Evolutionary conservation across 2,329 filamentous ascomycete genomes (phyloP), one percentile per base, ranked within the genome.

Genomic region (Microdochium bolleyi): DNA sequence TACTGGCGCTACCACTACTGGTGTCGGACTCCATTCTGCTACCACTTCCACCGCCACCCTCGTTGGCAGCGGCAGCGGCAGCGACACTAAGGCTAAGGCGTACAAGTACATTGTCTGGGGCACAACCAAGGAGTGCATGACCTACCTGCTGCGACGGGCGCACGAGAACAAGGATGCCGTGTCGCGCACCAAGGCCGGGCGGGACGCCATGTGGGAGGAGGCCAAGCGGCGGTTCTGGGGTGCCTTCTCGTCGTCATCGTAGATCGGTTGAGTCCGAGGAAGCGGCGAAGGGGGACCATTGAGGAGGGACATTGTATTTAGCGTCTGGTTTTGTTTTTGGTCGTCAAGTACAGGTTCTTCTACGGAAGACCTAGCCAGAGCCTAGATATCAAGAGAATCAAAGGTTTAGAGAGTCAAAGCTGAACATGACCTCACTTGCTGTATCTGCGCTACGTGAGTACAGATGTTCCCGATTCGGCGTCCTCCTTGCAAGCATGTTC

Each of bases 111-210:
- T 87, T 14, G 82, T 85, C 25, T 87, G 84, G 84, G 84, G 84
- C 9, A 80, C 82, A 13, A 85, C 83, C 1, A 80, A 82, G 53
- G 89, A 96, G 73, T 96, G 92, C 69, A 82, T 95, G 76, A 90
- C 91, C 67, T 95, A 94, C 66, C 73, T 95, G 49, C 71, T 88
- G 71, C 73, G 87, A 41, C 77, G 87, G 19, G 85, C 85, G 22
- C 77, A 90, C 49, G 88, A 92, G 75, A 92, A 92, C 70, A 79
- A 79, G 58, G 85, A 88, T 57, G 85, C 86, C 2, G 79, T 88
- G 48, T 72, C 80, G 64, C 70, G 85, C 54, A 89, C 85, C 24
- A 74, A 69, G 56, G 76, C 76, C 49, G 83, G 82, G 9, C 74
- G 84, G 16, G 74, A 83, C 61, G 84, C 84, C 9, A 82, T 88